Percentiles rank a stretch among this genome's conserved stretches.
These are phyloP conservation scores for Nelumbo lutea DNA, from an alignment of 164 flowering plant genomes.

Conservation along the genomic window DNA sequence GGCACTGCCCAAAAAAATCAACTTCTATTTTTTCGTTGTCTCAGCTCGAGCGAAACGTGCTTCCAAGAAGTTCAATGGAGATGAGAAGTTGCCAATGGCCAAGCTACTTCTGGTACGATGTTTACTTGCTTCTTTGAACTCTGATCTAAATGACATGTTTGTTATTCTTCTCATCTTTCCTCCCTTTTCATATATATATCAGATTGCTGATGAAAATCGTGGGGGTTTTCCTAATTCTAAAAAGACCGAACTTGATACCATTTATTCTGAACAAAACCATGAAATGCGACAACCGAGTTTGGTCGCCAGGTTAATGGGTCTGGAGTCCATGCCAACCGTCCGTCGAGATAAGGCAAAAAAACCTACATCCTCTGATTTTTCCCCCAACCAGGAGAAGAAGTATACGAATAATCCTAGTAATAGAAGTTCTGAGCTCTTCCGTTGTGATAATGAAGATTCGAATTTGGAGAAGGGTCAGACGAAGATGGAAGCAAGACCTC, in stretches of 20 bases:
- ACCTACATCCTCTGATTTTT: constrained; percentile 17
- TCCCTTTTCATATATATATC: constrained; percentile 3
- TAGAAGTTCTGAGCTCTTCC: constrained; percentile 11
- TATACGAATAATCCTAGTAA: constrained; percentile 2
- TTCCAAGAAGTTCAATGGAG: constrained; percentile 62
- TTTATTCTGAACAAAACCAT: constrained; percentile 27
- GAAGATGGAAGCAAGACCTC: constrained; percentile 66
- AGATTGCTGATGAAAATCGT: constrained; percentile 86
- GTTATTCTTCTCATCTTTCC: background rate
- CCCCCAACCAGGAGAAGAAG: constrained; percentile 16
- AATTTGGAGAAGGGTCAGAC: constrained; percentile 29
- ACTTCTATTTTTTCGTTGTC: background rate
- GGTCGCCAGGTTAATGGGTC: constrained; percentile 95
- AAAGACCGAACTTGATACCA: constrained; percentile 25
- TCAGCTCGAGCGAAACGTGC: constrained; percentile 50
- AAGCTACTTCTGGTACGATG: constrained; percentile 66
- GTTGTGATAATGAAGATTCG: constrained; percentile 20
- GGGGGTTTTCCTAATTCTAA: constrained; percentile 72
- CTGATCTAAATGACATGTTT: background rate
- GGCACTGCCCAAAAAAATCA: background rate
- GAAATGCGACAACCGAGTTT: constrained; percentile 60
- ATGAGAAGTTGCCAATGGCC: constrained; percentile 63
- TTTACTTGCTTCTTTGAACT: background rate
- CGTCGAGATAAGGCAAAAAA: constrained; percentile 34
- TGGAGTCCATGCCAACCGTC: constrained; percentile 68